Evolutionary conservation across 228 moss, liverwort and hornwort genomes (phyloP), one percentile per base, ranked within the genome.

Genomic region (Sphagnum magellanicum): DNA sequence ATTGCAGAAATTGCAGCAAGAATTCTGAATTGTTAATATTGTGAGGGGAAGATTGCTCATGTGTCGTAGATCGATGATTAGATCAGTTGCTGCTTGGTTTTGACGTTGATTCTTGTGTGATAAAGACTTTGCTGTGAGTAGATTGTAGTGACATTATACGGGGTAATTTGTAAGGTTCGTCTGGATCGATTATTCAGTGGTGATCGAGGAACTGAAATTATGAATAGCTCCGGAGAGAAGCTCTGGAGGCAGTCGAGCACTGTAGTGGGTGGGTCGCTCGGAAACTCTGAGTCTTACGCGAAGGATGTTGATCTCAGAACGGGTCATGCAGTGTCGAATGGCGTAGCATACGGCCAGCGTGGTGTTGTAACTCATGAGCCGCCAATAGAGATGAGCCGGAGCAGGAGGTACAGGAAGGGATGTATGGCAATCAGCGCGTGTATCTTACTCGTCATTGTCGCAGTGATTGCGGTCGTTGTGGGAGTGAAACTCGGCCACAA

Each of bases 161-260:
- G 32, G 32, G 32, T 32, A 3, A 32, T 32, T 32, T 3, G 3
- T 32, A 32, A 32, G 32, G 32, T 32, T 2, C 32, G 32, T 32
- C 32, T 3, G 32, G 32, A 32, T 32, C 32, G 32, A 32, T 32
- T 32, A 2, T 32, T 32, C 32, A 32, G 32, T 32, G 32, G 32
- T 3, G 32, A 32, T 32, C 3, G 32, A 32, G 32, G 3, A 32
- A 32, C 32, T 32, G 32, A 32, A 32, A 32, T 32, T 32, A 32
- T 32, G n/a, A 6, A 10, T 10, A 70, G 51, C 11, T 64, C 76
- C 50, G 74, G 79, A 16, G 72, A 75, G 74, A 67, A 63, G 65
- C 60, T 78, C 63, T 86, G 86, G 86, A 67, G 68, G 16, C 82
- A 78, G 68, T 75, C 80, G 50, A 80, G 86, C 72, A 76, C 58